These are phyloP conservation scores for Pseudopithomyces maydicus DNA, from an alignment of 2,329 filamentous ascomycete genomes.

Conservation along the genomic window DNA sequence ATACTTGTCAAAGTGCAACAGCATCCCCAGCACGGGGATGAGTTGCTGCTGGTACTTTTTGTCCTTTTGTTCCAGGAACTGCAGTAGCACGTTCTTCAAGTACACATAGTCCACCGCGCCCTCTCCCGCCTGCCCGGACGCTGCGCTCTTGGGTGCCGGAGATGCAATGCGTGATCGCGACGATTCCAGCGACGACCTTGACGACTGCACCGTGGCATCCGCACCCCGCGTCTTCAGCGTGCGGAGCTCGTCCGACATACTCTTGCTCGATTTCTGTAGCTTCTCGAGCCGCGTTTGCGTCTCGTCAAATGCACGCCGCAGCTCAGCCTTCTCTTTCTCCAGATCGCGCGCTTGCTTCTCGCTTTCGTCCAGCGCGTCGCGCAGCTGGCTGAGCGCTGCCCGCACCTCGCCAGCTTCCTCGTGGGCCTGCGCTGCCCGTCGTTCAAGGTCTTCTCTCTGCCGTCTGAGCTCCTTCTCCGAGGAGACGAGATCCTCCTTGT, in stretches of 20 bases:
- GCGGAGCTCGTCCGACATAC: slow-evolving; percentile 64
- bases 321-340: slow-evolving; percentile 79
- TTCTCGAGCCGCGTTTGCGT: slow-evolving; percentile 78
- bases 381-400: slow-evolving; percentile 75
- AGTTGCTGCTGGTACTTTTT: slow-evolving; percentile 76
- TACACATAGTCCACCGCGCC: slow-evolving; percentile 66
- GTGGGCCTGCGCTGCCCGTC: slow-evolving; percentile 67
- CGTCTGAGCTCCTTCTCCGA: slow-evolving; percentile 76
- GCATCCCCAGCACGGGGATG: slow-evolving; percentile 76
- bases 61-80: slow-evolving; percentile 82
- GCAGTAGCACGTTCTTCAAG: slow-evolving; percentile 78
- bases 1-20: slow-evolving; percentile 78
- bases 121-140: slow-evolving; percentile 27
- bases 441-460: slow-evolving; percentile 77
- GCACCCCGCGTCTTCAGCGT: slow-evolving; percentile 50
- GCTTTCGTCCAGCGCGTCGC: slow-evolving; percentile 81
- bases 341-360: slow-evolving; percentile 83
- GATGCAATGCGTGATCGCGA: slow-evolving; percentile 53
- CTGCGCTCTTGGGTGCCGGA: slow-evolving; percentile 48
- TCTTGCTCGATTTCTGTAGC: slow-evolving; percentile 70
- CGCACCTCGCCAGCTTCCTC: slow-evolving; percentile 78
- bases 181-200: slow-evolving; percentile 64
- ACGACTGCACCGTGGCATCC: slow-evolving; percentile 57
- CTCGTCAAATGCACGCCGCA: slow-evolving; percentile 79
- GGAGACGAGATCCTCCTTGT: slow-evolving; percentile 77